Evolutionary conservation across 331 rosid genomes (phyloP), one percentile per base, ranked within the genome.

Genomic region (Acacia pycnantha): DNA sequence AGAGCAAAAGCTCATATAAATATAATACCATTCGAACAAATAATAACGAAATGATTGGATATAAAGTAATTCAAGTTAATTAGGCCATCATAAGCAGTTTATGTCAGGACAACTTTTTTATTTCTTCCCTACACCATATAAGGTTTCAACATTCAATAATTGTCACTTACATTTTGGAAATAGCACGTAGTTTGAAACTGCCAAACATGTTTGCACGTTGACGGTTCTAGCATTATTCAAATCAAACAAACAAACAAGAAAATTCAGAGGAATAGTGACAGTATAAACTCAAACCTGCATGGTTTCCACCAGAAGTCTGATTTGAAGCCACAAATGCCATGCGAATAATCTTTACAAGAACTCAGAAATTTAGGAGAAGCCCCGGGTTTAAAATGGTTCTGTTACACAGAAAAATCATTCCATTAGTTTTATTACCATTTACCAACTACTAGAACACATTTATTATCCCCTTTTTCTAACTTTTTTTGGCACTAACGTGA

Each of bases 261-360:
- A 70, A 14, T 72, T 70, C 33, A 29, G 3, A 44, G 12, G 56
- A 22, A 79, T 27, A 22, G 37, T 35, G 31, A 76, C 66, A 78
- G 44, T 43, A 76, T 43, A 73, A 81, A 84, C 66, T 67, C 84
- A 85, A 89, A 93, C 97, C 97, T 91, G 90, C 59, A 59, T 73
- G 83, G 48, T 65, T 70, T 61, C 87, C 84, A 22, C 83, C 79
- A 31, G 94, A 73, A 69, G 86, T 56, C 67, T 84, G 94, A 90
- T 79, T 88, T 21, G 90, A 77, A 70, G 92, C 89, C 72, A 90
- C 90, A 70, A 48, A 75, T 14, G 35, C 76, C 76, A 70, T 70
- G 47, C 41, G 78, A 80, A 76, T 80, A 76, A 74, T 84, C 77
- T 77, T 82, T 71, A 77, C 64, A 64, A 67, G 46, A 43, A 43